Evolutionary conservation across 176 grass and related monocot genomes (phyloP).

Genomic region (Urochloa ruziziensis): DNA sequence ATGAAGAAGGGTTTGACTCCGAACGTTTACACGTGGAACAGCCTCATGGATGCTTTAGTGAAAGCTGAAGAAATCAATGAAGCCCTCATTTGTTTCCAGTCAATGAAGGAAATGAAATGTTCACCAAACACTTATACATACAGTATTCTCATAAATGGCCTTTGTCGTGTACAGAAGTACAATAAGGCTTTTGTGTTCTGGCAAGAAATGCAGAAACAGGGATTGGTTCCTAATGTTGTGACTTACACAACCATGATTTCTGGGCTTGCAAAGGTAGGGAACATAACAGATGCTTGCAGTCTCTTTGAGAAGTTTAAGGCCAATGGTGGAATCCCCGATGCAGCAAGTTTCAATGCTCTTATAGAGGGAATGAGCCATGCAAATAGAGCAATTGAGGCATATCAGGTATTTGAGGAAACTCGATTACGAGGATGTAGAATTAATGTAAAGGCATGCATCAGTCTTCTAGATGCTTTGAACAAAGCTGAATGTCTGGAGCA

Average conservation of each 20-base stretch:
- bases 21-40: slow-evolving; percentile 96
- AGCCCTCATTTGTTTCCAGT: slow-evolving; percentile 88
- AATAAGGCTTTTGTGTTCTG: slow-evolving; percentile 97
- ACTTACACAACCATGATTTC: slow-evolving; percentile 97
- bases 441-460: slow-evolving; percentile 79
- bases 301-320: slow-evolving; percentile 87
- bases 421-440: slow-evolving; percentile 68
- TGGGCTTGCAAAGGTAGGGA: slow-evolving; percentile 81
- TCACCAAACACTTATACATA: slow-evolving; percentile 81
- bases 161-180: slow-evolving; percentile 85
- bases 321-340: slow-evolving; percentile 73
- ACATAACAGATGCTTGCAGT: slow-evolving; percentile 69
- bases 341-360: slow-evolving; percentile 79
- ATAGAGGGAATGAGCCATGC: slow-evolving; percentile 99
- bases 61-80: slow-evolving; percentile 96
- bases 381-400: slow-evolving; percentile 75
- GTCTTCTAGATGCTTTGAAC: slow-evolving; percentile 88
- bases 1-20: slow-evolving; percentile 83
- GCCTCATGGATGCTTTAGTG: slow-evolving; percentile 82
- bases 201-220: slow-evolving; percentile 96
- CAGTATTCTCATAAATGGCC: slow-evolving; percentile 85
- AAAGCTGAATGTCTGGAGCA: slow-evolving; percentile 82
- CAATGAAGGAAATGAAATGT: slow-evolving; percentile 93
- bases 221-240: slow-evolving; percentile 70
- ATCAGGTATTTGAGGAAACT: slow-evolving; percentile 86